Base-by-base conservation (phyloP, 306 rosid species). In the Sesbania bispinosa region DNA sequence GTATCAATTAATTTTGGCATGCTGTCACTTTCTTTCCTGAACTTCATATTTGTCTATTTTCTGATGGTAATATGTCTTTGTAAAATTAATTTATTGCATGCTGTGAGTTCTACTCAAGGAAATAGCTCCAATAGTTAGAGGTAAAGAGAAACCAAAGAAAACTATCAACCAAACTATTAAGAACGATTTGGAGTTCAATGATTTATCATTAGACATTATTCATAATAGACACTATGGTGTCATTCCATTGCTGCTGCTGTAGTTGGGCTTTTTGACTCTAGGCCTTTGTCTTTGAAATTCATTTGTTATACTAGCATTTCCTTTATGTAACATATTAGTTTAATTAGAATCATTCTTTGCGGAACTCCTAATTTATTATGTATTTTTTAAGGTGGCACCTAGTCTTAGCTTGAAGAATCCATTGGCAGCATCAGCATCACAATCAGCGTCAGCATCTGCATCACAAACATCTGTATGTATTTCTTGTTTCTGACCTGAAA, bases 391-490 rank as follows among this genome's bases (percentile, higher is more conserved):
- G 98, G 98, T 77, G 57, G 83, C 85, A 54, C 90, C 98, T 33
- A 63, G 66, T 79, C 77, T 88, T 80, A 83, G 79, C 81, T 54
- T 89, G 81, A 94, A 94, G 82, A 82, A 66, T 77, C 24, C 88
- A 39, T 53, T 79, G 85, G 75, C 83, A 67, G 74, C 81, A 61
- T 48, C 95, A 29, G 81, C 86, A 65, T 61, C 83, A 27, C 79
- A 66, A 52, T 65, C 81, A 38, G 82, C 58, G 0, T 77, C 91
- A 69, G 80, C 89, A 59, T 64, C 91, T 33, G 88, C 88, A 73
- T 79, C 96, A 59, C 93, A 81, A 75, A 68, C 84, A 60, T 84
- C 96, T 80, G 95, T 90, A 87, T 54, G 97, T 69, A 41, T 79
- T 80, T 32, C 67, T 65, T 76, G 69, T 61, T 69, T 74, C 26